phyloP scores from a whole-genome alignment of 75 land plant genomes.

The Gnetum montanum region DNA sequence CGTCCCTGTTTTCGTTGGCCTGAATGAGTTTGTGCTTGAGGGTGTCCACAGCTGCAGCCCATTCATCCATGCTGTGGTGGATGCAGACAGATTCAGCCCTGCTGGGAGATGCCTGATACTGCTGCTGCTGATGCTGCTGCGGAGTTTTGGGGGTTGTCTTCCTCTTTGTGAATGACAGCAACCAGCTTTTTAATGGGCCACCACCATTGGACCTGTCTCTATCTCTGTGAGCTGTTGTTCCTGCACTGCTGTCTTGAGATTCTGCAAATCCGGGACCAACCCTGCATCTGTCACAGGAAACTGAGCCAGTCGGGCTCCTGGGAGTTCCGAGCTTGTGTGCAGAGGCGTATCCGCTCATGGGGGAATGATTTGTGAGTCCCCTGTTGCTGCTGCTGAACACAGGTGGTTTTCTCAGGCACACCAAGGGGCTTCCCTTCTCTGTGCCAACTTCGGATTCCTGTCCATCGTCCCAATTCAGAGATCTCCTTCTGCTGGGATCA shows the following conservation, averaged over 20 bases:
- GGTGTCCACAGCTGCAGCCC: constrained; percentile 30
- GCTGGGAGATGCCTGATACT: constrained; percentile 23
- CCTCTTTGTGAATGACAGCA: constrained; percentile 25
- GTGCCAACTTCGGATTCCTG: constrained; percentile 11
- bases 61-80: constrained; percentile 25
- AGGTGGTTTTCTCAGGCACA: constrained; percentile 14
- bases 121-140: no score
- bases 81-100: constrained; percentile 25
- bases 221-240: constrained; percentile 19
- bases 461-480: constrained; percentile 21
- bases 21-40: constrained; percentile 52
- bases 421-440: constrained; percentile 18
- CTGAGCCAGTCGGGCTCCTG: constrained; percentile 15
- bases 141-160: constrained; percentile 23
- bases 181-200: constrained; percentile 31
- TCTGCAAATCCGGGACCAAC: constrained; percentile 24
- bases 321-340: constrained; percentile 8
- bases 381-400: constrained; percentile 11
- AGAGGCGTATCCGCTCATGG: constrained; percentile 14
- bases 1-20: constrained; percentile 55
- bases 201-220: constrained; percentile 11
- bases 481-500: background rate
- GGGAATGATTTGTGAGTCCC: constrained; percentile 14
- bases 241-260: constrained; percentile 13
- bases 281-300: constrained; percentile 33